Percentiles rank a stretch among this genome's conserved stretches.
Conservation (phyloP, 805 yeast genomes). For the Diddensiella santjacobensis region DNA sequence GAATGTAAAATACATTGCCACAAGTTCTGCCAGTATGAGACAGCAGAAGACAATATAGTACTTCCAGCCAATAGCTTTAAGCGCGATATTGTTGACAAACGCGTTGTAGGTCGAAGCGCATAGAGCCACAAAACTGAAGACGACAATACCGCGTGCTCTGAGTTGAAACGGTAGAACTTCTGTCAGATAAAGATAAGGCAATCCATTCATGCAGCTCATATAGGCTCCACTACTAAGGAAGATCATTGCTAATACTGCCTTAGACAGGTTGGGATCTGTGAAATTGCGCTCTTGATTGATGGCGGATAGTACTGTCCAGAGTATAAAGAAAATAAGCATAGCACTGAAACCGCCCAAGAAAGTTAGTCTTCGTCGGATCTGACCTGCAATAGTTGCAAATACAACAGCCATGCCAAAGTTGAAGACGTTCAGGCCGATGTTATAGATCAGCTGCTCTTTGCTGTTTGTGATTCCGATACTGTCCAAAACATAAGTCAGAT, state of each 20-base stretch:
- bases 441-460: constrained; percentile 39
- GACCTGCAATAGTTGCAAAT: constrained; percentile 24
- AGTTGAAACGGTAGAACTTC: constrained; percentile 55
- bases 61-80: constrained; percentile 28
- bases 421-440: constrained; percentile 39
- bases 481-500: neutral
- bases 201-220: constrained; percentile 31
- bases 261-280: neutral
- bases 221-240: constrained; percentile 54
- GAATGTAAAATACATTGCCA: constrained; percentile 42
- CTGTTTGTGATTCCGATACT: constrained; percentile 2
- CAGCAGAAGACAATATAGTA: constrained; percentile 29
- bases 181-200: constrained; percentile 45
- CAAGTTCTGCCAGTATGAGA: constrained; percentile 30
- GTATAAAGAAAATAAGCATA: constrained; percentile 24
- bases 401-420: constrained; percentile 27
- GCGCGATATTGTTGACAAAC: constrained; percentile 32
- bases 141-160: constrained; percentile 61
- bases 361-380: constrained; percentile 22
- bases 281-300: neutral
- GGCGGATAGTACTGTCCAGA: constrained; percentile 3
- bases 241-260: constrained; percentile 39
- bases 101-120: constrained; percentile 35
- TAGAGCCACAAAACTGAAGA: constrained; percentile 59
- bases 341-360: constrained; percentile 22